Evolutionary conservation across 2,329 filamentous ascomycete genomes (phyloP).

Genomic region (Penicillium corylophilum): DNA sequence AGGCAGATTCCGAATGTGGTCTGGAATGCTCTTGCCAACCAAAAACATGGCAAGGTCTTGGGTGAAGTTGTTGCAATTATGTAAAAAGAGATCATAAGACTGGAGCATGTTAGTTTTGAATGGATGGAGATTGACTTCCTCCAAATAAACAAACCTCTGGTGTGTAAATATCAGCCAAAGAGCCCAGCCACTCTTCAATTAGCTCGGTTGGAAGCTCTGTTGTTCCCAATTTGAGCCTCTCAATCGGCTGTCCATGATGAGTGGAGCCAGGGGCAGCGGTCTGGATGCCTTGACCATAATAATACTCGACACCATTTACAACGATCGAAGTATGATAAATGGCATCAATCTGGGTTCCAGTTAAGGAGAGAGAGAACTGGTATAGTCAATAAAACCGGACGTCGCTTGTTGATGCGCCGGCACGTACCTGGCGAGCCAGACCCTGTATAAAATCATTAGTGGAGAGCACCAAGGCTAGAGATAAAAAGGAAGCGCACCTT

Average conservation of each 20-base stretch:
- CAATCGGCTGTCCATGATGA: slow-evolving; percentile 81
- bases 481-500: slow-evolving; percentile 34
- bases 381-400: not conserved
- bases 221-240: slow-evolving; percentile 70
- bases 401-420: not conserved
- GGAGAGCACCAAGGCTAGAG: not conserved
- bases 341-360: slow-evolving; percentile 76
- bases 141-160: slow-evolving; percentile 56
- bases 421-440: slow-evolving; percentile 52
- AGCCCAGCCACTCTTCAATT: slow-evolving; percentile 83
- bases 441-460: slow-evolving; percentile 43
- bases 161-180: slow-evolving; percentile 78
- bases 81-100: slow-evolving; percentile 83
- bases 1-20: slow-evolving; percentile 81
- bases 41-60: slow-evolving; percentile 90
- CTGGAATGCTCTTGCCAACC: slow-evolving; percentile 81
- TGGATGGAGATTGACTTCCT: not conserved
- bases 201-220: slow-evolving; percentile 79
- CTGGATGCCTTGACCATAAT: slow-evolving; percentile 86
- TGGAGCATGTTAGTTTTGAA: slow-evolving; percentile 35
- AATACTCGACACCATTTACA: slow-evolving; percentile 79
- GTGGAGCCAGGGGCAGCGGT: slow-evolving; percentile 76
- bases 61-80: slow-evolving; percentile 98
- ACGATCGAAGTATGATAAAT: slow-evolving; percentile 94
- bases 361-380: slow-evolving; percentile 58